These are phyloP conservation scores for Phytophthora niederhauseri DNA, from an alignment of 352 stramenopile genomes.

Conservation along the genomic window DNA sequence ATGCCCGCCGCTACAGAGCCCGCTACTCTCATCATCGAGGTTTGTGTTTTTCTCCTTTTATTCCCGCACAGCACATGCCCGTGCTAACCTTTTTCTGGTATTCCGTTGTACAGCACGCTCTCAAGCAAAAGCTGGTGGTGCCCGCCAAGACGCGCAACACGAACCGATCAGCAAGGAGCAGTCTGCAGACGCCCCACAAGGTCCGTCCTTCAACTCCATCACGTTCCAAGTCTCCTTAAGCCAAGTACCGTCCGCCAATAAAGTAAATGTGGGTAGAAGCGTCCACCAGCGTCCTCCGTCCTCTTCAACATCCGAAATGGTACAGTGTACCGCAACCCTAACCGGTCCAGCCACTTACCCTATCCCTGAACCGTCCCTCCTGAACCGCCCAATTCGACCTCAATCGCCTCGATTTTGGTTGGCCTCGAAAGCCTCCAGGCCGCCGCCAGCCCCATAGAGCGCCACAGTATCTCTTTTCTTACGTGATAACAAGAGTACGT, in stretches of 20 bases:
- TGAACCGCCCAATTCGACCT: constrained; percentile 24
- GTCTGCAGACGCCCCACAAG: constrained; percentile 38
- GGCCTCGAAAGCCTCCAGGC: constrained; percentile 17
- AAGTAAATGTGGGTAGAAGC: not conserved
- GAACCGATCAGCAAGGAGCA: constrained; percentile 31
- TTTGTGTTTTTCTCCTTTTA: constrained; percentile 8
- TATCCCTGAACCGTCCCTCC: constrained; percentile 22
- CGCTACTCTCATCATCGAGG: constrained; percentile 35
- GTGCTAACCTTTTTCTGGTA: not conserved
- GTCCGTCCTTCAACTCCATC: constrained; percentile 11
- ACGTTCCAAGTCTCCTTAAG: not conserved
- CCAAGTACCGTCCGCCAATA: not conserved
- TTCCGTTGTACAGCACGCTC: constrained; percentile 24
- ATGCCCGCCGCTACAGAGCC: constrained; percentile 24
- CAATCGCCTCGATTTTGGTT: constrained; percentile 28
- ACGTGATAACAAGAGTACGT: constrained; percentile 89
- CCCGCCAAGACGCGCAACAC: constrained; percentile 33
- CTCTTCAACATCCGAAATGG: constrained; percentile 4
- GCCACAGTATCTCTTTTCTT: constrained; percentile 86
- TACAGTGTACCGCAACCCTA: constrained; percentile 6
- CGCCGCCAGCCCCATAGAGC: not conserved
- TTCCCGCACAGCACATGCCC: not conserved
- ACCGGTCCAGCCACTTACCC: constrained; percentile 12
- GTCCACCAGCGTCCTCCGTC: not conserved
- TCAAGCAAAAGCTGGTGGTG: constrained; percentile 36